Evolutionary conservation across 768 basidiomycete genomes (phyloP).

Genomic region (Leccinum imitatum): DNA sequence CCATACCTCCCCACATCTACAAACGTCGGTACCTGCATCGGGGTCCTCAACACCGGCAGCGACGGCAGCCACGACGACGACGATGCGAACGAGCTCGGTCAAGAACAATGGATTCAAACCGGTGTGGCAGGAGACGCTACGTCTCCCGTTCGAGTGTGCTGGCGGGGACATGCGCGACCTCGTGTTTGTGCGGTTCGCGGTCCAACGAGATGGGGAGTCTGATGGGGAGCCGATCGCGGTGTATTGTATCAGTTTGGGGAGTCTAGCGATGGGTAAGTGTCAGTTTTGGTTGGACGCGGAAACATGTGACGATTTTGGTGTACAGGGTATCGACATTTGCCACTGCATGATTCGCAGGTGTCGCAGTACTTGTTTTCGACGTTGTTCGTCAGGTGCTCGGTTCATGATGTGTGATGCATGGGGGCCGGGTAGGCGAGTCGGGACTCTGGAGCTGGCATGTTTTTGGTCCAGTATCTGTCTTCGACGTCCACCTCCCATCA

Average conservation of each 20-base stretch:
- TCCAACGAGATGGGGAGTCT: slow-evolving; percentile 62
- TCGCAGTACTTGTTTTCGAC: slow-evolving; percentile 92
- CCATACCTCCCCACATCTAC: background rate
- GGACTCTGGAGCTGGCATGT: background rate
- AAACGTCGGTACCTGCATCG: background rate
- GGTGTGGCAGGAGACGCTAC: slow-evolving; percentile 69
- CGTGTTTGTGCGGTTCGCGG: slow-evolving; percentile 78
- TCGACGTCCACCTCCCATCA: background rate
- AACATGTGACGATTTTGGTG: background rate
- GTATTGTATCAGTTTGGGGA: slow-evolving; percentile 71
- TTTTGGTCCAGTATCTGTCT: background rate
- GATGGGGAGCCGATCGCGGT: slow-evolving; percentile 68
- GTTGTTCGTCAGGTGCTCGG: slow-evolving; percentile 72
- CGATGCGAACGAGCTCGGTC: slow-evolving; percentile 58
- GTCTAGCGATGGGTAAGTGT: slow-evolving; percentile 66
- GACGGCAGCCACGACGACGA: slow-evolving; percentile 44
- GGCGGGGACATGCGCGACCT: slow-evolving; percentile 72
- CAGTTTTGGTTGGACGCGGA: background rate
- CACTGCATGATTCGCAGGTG: slow-evolving; percentile 83
- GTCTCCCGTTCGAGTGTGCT: slow-evolving; percentile 73
- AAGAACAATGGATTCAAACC: slow-evolving; percentile 95
- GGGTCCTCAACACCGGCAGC: background rate
- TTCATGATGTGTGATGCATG: slow-evolving; percentile 34
- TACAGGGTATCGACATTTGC: slow-evolving; percentile 85
- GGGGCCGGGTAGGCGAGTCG: background rate